Conservation (phyloP, 257 asterid species). For the Plantago elongata region DNA sequence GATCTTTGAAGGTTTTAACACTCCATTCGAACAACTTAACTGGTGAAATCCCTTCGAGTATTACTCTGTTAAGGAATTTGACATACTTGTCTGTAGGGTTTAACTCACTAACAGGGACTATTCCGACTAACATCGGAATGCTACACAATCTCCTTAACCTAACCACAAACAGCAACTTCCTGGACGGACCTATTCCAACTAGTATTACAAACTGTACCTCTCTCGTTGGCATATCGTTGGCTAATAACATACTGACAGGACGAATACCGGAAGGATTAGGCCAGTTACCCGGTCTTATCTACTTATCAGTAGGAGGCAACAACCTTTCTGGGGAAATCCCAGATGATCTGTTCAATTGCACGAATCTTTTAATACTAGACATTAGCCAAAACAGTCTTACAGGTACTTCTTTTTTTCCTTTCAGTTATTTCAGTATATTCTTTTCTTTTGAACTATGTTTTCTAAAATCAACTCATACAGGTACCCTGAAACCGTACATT, state of each 20-base stretch:
- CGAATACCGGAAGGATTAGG: conserved; percentile 51
- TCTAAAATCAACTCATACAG: conserved; percentile 28
- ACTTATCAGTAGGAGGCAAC: conserved; percentile 44
- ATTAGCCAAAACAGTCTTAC: conserved; percentile 35
- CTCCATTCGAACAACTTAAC: conserved; percentile 64
- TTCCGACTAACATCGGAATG: conserved; percentile 54
- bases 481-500: conserved; percentile 39
- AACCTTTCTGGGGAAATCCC: conserved; percentile 50
- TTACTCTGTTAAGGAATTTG: conserved; percentile 53
- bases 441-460: neutral
- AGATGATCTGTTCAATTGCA: conserved; percentile 56
- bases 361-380: conserved; percentile 43
- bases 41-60: conserved; percentile 53
- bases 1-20: conserved; percentile 56
- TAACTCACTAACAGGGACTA: conserved; percentile 55
- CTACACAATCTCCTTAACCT: conserved; percentile 56
- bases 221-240: conserved; percentile 37
- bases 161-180: conserved; percentile 36
- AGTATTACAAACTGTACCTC: conserved; percentile 51
- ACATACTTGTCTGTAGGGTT: conserved; percentile 56
- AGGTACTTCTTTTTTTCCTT: conserved; percentile 13
- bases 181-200: conserved; percentile 58
- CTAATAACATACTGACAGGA: conserved; percentile 42
- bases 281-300: conserved; percentile 40
- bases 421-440: neutral